Evolutionary conservation across 1,139 yeast genomes (phyloP), one percentile per base, ranked within the genome.

Genomic region (Geotrichum restrictum): DNA sequence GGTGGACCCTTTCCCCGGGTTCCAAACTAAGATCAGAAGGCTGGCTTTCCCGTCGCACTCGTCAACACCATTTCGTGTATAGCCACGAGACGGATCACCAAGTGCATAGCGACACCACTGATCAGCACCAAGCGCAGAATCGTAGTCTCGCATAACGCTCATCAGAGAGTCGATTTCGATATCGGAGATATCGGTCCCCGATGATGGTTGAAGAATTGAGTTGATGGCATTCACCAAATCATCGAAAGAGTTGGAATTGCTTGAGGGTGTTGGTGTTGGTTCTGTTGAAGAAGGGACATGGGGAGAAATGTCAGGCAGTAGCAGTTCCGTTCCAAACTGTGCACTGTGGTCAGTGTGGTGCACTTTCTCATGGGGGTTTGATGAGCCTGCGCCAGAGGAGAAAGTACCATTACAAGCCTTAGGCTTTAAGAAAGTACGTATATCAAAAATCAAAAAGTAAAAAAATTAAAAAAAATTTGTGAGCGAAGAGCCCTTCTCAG

Each of bases 11-110:
- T 75, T 74, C n/a, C 80, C 80, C 0, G 89, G 89, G 53, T 78
- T 76, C 93, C 93, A 85, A 29, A 84, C 88, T 50, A 85, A 68
- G 16, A 85, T 70, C 48, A 85, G 73, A 57, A 85, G 70, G 63
- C 84, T 83, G 48, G 88, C 91, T 67, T 83, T 82, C 32, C 79
- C 78, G 65, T 82, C 82, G 64, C 83, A 78, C 63, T 83, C 79
- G 57, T 80, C 80, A 24, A 84, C 80, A 1, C 88, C 88, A 63
- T 85, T 85, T 55, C 75, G 66, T 14, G 74, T 70, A 57, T 71
- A 71, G 55, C 73, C 75, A 52, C 80, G 65, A 18, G 76, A 64
- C 2, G 71, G 60, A 60, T 84, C 89, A 45, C 73, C 74, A 32
- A 80, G 71, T 1, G 88, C 88, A 65, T 72, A 82, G 56, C 73